These are phyloP conservation scores for Lentinula edodes DNA, from an alignment of 768 basidiomycete species.

Conservation along the genomic window DNA sequence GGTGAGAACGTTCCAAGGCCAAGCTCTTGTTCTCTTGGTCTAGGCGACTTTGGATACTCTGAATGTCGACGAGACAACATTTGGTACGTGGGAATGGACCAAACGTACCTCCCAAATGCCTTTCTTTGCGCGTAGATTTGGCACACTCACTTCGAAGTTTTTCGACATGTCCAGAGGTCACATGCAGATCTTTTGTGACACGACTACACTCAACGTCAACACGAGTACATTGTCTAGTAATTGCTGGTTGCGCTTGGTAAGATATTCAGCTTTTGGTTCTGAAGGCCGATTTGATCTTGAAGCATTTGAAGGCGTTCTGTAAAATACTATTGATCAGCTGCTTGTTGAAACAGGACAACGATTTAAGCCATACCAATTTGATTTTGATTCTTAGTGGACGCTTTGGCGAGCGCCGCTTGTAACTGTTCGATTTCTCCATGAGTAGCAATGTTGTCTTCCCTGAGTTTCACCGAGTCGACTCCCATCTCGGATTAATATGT, in stretches of 20 bases:
- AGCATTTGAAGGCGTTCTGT: constrained; percentile 67
- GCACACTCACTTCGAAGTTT: constrained; percentile 81
- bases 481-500: constrained; percentile 77
- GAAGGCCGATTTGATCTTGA: constrained; percentile 61
- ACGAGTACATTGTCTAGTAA: constrained; percentile 67
- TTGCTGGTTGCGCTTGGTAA: constrained; percentile 64
- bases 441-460: constrained; percentile 61
- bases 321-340: constrained; percentile 5
- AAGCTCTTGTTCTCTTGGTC: constrained; percentile 82
- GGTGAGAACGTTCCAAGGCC: constrained; percentile 73
- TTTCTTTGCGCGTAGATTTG: constrained; percentile 89
- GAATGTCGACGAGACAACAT: constrained; percentile 8
- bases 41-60: constrained; percentile 78
- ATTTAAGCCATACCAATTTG: constrained; percentile 43
- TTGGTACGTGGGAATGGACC: not conserved
- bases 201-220: constrained; percentile 72
- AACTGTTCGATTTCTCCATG: constrained; percentile 66
- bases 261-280: constrained; percentile 58
- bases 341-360: not conserved
- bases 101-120: constrained; percentile 80
- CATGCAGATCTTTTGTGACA: constrained; percentile 59
- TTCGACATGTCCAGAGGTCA: constrained; percentile 57
- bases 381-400: constrained; percentile 76
- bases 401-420: constrained; percentile 69
- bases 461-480: constrained; percentile 62